phyloP scores from a whole-genome alignment of 345 rosid species.

The Xanthoceras sorbifolium region DNA sequence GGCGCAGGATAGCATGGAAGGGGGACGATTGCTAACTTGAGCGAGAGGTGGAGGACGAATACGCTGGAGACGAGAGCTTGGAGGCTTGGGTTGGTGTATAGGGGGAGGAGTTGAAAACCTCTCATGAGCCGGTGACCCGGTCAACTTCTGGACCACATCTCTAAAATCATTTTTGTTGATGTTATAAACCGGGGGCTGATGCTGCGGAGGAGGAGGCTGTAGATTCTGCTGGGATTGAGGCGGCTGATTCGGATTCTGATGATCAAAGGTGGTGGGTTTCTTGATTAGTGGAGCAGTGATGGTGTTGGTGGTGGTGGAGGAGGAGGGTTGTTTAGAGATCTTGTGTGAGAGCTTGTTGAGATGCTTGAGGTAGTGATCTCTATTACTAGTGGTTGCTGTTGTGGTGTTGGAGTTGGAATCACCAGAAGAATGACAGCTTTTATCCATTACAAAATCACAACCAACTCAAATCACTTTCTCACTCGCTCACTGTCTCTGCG shows the following conservation, averaged over 20 bases:
- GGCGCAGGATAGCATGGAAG: constrained; percentile 45
- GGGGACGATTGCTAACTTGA: constrained; percentile 71
- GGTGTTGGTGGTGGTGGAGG: constrained; percentile 5
- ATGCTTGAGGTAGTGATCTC: constrained; percentile 57
- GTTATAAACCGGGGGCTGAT: constrained; percentile 89
- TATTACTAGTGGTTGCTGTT: constrained; percentile 23
- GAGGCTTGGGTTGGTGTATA: constrained; percentile 67
- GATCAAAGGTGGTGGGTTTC: constrained; percentile 45
- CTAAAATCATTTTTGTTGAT: constrained; percentile 92
- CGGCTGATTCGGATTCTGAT: constrained; percentile 10
- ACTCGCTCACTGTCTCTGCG: constrained; percentile 4
- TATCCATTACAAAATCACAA: constrained; percentile 45
- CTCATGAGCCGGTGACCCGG: constrained; percentile 90
- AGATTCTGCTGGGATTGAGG: constrained; percentile 30
- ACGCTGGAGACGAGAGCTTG: constrained; percentile 82
- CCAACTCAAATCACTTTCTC: neutral
- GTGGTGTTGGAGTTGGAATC: constrained; percentile 42
- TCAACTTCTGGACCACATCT: constrained; percentile 91
- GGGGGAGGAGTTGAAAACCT: constrained; percentile 76
- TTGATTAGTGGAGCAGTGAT: constrained; percentile 25
- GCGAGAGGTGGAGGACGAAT: constrained; percentile 93
- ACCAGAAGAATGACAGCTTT: constrained; percentile 53
- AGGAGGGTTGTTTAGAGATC: constrained; percentile 54
- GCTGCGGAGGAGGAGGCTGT: constrained; percentile 37
- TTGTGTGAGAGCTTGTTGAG: constrained; percentile 86